phyloP scores from a whole-genome alignment of 2,329 filamentous ascomycete genomes.

The Colletotrichum sp. region DNA sequence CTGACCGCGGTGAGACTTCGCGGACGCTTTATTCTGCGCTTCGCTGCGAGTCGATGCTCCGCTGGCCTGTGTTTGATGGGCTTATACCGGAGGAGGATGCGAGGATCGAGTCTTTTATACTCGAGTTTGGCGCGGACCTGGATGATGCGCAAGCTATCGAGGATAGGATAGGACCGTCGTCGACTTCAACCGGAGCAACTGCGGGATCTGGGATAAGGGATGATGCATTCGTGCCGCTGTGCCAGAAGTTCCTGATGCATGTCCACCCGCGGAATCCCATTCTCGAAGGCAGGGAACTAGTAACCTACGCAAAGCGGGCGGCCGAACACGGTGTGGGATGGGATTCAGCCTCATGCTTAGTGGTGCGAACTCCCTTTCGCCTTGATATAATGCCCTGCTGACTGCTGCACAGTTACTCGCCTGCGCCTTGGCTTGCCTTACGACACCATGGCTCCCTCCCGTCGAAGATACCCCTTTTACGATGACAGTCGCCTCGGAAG shows the following conservation, averaged over 20 bases:
- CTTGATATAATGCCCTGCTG: not conserved
- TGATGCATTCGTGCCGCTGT: slow-evolving; percentile 6
- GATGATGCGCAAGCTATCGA: not conserved
- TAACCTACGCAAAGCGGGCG: slow-evolving; percentile 4
- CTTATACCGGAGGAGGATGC: slow-evolving; percentile 8
- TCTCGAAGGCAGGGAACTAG: slow-evolving; percentile 24
- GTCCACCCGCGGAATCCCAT: slow-evolving; percentile 27
- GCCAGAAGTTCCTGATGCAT: slow-evolving; percentile 22
- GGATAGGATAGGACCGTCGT: not conserved
- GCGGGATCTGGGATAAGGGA: not conserved
- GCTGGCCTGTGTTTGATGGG: slow-evolving; percentile 8
- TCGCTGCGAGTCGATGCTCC: slow-evolving; percentile 16
- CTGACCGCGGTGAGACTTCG: not conserved
- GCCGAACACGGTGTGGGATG: slow-evolving; percentile 21
- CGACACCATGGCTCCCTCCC: not conserved
- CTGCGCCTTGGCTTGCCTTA: slow-evolving; percentile 3
- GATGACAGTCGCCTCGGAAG: not conserved
- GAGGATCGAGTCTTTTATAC: slow-evolving; percentile 14
- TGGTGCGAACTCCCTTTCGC: slow-evolving; percentile 6
- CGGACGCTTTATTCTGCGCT: not conserved
- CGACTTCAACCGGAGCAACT: rapidly evolving
- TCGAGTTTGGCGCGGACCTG: not conserved
- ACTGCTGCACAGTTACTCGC: not conserved
- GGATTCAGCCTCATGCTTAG: slow-evolving; percentile 25
- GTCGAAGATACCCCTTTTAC: not conserved